These are phyloP conservation scores for Zymoseptoria tritici DNA, from an alignment of 2,329 filamentous ascomycete genomes.

Conservation along the genomic window DNA sequence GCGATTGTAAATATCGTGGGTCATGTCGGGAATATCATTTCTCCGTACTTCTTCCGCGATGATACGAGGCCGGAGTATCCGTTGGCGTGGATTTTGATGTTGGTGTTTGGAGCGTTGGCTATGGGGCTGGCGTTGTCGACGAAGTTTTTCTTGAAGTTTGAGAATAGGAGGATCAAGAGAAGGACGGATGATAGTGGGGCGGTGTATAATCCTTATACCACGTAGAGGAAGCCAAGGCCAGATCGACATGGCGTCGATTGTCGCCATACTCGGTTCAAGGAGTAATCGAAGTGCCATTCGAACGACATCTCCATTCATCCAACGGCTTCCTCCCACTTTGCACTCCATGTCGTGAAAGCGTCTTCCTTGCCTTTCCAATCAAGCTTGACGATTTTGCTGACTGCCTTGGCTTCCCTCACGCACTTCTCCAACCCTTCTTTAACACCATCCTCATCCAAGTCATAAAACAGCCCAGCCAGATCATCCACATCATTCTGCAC, in stretches of 20 bases:
- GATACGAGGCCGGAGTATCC: slow-evolving; percentile 4
- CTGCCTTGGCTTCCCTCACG: slow-evolving; percentile 52
- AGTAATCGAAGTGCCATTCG: no score
- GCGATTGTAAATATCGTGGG: slow-evolving; percentile 34
- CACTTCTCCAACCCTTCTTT: slow-evolving; percentile 53
- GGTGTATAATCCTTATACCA: neutral
- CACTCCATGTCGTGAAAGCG: slow-evolving; percentile 72
- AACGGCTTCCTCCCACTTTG: slow-evolving; percentile 42
- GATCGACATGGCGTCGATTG: neutral
- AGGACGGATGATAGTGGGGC: neutral
- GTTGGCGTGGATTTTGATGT: slow-evolving; percentile 9
- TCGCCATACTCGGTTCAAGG: neutral
- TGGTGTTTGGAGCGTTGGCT: slow-evolving; percentile 4
- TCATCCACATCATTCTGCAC: slow-evolving; percentile 65
- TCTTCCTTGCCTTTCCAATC: slow-evolving; percentile 62
- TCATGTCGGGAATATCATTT: slow-evolving; percentile 36
- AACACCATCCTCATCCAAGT: slow-evolving; percentile 53
- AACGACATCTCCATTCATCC: neutral
- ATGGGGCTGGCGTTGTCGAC: neutral
- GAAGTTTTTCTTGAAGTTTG: slow-evolving; percentile 8
- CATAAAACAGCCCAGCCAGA: slow-evolving; percentile 65
- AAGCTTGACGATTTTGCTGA: slow-evolving; percentile 48
- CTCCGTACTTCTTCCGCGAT: slow-evolving; percentile 34
- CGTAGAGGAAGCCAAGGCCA: neutral
- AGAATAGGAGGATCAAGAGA: slow-evolving; percentile 7